Conservation (phyloP, 352 stramenopile species). For the Pythium plurisporium region DNA sequence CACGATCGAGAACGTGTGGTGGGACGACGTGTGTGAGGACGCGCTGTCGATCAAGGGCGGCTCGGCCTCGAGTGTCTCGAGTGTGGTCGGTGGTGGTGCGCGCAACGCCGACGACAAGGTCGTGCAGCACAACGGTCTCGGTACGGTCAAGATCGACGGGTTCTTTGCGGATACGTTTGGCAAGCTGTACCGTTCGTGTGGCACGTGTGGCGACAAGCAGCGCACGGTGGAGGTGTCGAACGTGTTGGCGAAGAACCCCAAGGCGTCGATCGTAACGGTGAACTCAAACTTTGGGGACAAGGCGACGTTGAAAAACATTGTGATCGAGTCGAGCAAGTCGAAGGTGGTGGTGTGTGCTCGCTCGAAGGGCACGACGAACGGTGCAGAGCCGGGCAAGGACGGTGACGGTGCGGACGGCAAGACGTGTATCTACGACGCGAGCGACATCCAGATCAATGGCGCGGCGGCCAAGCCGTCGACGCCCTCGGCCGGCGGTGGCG, state of each 20-base stretch:
- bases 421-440: constrained; percentile 1
- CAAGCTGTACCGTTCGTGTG: constrained; percentile 40
- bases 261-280: constrained; percentile 20
- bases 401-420: constrained; percentile 12
- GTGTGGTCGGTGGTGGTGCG: constrained; percentile 33
- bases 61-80: constrained; percentile 22
- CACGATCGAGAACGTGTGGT: constrained; percentile 50
- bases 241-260: constrained; percentile 25
- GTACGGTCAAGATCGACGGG: constrained; percentile 20
- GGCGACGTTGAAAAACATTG: constrained; percentile 25
- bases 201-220: constrained; percentile 33
- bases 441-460: constrained; percentile 33
- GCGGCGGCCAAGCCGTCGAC: not conserved
- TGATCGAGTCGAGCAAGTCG: constrained; percentile 21
- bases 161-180: constrained; percentile 29
- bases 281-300: constrained; percentile 27
- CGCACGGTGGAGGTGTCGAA: constrained; percentile 25
- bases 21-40: constrained; percentile 49
- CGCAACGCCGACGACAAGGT: constrained; percentile 44
- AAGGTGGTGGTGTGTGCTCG: constrained; percentile 16
- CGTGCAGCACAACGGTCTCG: constrained; percentile 43
- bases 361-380: not conserved
- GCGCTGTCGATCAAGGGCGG: constrained; percentile 34
- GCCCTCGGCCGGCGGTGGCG: no score
- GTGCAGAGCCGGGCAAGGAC: constrained; percentile 14